Evolutionary conservation across 1,139 yeast genomes (phyloP), one percentile per base, ranked within the genome.

Genomic region (Yarrowia galli): DNA sequence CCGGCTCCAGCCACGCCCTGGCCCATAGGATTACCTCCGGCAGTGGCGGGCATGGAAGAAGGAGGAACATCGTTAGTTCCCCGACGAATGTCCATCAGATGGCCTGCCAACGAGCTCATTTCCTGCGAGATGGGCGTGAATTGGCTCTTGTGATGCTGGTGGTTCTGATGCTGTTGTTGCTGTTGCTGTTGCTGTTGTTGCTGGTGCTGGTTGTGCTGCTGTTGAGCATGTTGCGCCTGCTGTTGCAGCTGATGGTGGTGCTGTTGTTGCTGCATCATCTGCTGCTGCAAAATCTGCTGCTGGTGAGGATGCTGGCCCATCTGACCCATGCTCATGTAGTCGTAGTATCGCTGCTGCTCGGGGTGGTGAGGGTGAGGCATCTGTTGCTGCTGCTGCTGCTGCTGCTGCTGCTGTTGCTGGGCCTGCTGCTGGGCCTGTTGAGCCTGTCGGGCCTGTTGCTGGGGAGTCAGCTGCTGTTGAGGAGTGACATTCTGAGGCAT

Each of bases 331-430:
- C n/a, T 58, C 69, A 48, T 69, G 73, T 67, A 72, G 45, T 68
- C 69, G 28, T 69, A 73, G 61, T 67, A 71, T 20, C 67, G 71
- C 38, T 70, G 74, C 35, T 68, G 71, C 38, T 68, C 71, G 3
- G 51, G 65, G 12, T 58, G 65, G 1, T 42, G 67, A 8, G 66
- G 66, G 5, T 67, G 69, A 38, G 67, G 72, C 65, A 60, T 68
- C 18, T 51, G 68, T 46, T 56, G 69, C 20, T 65, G 63, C 42
- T 45, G 71, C 20, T 60, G 70, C 32, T 68, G 51, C 32, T 48
- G 70, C 23, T 48, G 69, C 15, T 46, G 51, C 0, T 7, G 10
- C 45, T 6, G 45, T 18, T 46, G 51, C 35, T 46, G 51, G 25
- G 16, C 51, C 51, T 46, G 51, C 15, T 46, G 51, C 20, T 46